Conservation (phyloP, 371 early-diverging fungal genomes). For the Sporodiniella umbellata region DNA sequence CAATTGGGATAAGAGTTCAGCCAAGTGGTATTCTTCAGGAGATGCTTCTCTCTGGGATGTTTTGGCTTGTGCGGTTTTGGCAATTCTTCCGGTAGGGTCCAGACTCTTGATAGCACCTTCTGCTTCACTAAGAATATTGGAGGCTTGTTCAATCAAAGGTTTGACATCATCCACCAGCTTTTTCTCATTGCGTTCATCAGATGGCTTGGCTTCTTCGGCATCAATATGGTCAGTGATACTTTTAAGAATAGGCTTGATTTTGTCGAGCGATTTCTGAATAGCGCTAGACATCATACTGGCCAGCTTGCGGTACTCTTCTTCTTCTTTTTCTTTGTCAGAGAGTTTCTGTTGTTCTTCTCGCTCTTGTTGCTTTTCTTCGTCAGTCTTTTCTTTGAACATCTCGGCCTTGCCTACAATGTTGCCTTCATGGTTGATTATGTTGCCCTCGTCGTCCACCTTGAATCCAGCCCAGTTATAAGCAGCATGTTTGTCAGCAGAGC, state of each 20-base stretch:
- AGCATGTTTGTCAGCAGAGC: constrained; percentile 12
- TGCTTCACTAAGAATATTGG: constrained; percentile 21
- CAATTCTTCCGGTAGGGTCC: constrained; percentile 26
- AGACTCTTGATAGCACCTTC: constrained; percentile 30
- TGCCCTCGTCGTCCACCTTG: constrained; percentile 22
- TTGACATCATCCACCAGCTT: constrained; percentile 25
- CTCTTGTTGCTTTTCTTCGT: neutral
- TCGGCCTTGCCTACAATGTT: constrained; percentile 26
- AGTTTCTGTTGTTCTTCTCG: constrained; percentile 21
- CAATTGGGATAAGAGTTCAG: constrained; percentile 23
- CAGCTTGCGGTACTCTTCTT: constrained; percentile 22
- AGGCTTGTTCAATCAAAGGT: constrained; percentile 30
- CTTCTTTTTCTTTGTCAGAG: constrained; percentile 8
- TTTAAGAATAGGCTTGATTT: constrained; percentile 26
- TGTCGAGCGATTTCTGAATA: constrained; percentile 23
- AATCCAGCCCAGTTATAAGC: constrained; percentile 17
- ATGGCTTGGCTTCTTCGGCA: constrained; percentile 22
- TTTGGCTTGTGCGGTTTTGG: constrained; percentile 22
- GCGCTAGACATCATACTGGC: constrained; percentile 17
- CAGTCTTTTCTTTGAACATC: constrained; percentile 9
- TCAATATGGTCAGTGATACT: constrained; percentile 26
- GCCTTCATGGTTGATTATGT: constrained; percentile 20
- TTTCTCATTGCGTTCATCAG: constrained; percentile 27
- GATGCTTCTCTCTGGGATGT: constrained; percentile 21
- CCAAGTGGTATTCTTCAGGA: constrained; percentile 26